Percentiles rank a stretch among this genome's conserved stretches.
phyloP scores from a whole-genome alignment of 73 alveolate species.

The Uronychia binucleata region DNA sequence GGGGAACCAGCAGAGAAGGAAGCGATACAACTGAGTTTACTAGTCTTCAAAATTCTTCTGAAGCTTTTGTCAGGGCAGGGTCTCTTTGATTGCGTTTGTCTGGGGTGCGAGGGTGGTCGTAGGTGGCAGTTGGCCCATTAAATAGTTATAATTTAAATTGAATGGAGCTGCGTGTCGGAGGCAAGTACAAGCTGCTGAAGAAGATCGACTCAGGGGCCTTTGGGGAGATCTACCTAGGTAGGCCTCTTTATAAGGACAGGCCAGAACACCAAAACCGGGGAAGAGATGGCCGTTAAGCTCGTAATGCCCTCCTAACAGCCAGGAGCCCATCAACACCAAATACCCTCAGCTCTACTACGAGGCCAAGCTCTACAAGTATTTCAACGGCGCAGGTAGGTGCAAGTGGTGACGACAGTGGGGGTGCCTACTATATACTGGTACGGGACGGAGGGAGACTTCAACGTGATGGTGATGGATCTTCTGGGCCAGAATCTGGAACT shows the following conservation, averaged over 20 bases:
- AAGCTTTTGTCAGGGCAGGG: neutral
- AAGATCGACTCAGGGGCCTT: constrained; percentile 82
- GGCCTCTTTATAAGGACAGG: neutral
- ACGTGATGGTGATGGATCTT: constrained; percentile 96
- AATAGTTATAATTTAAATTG: neutral
- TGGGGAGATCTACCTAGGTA: constrained; percentile 80
- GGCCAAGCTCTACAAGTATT: constrained; percentile 43
- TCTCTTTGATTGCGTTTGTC: neutral
- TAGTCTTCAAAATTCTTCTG: neutral
- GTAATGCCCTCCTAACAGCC: constrained; percentile 19
- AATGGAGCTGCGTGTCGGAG: constrained; percentile 66
- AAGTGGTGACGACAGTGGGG: constrained; percentile 62
- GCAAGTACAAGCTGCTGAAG: constrained; percentile 68
- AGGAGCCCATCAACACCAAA: constrained; percentile 44
- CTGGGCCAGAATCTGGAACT: constrained; percentile 97
- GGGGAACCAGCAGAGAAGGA: neutral
- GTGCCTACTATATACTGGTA: constrained; percentile 92
- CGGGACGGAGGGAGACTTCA: constrained; percentile 96
- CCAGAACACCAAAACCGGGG: constrained; percentile 28
- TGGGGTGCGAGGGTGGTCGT: neutral
- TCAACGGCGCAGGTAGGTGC: constrained; percentile 46
- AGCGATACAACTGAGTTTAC: neutral
- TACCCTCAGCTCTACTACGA: constrained; percentile 45
- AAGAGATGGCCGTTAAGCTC: constrained; percentile 78
- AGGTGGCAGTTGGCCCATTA: neutral